Percentiles rank a stretch among this genome's conserved stretches.
Conservation (phyloP, 148 eudicot genomes). For the Tetragonia tetragonoides region DNA sequence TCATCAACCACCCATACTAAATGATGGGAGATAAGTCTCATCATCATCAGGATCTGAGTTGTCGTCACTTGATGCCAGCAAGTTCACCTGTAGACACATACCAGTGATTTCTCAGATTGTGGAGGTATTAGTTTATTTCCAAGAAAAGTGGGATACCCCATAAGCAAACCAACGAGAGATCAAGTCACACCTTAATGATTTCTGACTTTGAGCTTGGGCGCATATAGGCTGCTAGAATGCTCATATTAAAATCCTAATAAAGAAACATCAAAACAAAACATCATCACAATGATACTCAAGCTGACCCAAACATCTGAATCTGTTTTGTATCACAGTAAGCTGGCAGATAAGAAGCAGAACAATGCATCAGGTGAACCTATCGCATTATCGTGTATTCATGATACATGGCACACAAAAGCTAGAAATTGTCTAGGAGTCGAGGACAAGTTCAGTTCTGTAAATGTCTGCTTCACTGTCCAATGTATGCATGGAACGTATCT, state of each 20-base stretch:
- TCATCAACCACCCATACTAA: slow-evolving; percentile 57
- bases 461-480: neutral
- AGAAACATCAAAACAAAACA: neutral
- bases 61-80: slow-evolving; percentile 48
- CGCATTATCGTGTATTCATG: neutral
- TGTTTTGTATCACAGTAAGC: neutral
- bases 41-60: slow-evolving; percentile 35
- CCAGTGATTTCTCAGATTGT: neutral
- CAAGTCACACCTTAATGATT: slow-evolving; percentile 57
- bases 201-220: slow-evolving; percentile 59
- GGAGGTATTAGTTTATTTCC: neutral
- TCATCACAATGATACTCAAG: neutral
- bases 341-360: neutral
- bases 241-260: slow-evolving; percentile 65
- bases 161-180: neutral
- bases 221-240: slow-evolving; percentile 53
- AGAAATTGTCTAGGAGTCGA: neutral
- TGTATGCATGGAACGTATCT: neutral
- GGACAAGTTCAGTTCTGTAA: neutral
- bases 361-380: neutral
- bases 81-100: slow-evolving; percentile 56
- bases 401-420: neutral
- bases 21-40: slow-evolving; percentile 32
- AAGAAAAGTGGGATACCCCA: neutral
- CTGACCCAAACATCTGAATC: neutral